Evolutionary conservation across 768 basidiomycete genomes (phyloP), one percentile per base, ranked within the genome.

Genomic region (Chalciporus pseudorubinellus): DNA sequence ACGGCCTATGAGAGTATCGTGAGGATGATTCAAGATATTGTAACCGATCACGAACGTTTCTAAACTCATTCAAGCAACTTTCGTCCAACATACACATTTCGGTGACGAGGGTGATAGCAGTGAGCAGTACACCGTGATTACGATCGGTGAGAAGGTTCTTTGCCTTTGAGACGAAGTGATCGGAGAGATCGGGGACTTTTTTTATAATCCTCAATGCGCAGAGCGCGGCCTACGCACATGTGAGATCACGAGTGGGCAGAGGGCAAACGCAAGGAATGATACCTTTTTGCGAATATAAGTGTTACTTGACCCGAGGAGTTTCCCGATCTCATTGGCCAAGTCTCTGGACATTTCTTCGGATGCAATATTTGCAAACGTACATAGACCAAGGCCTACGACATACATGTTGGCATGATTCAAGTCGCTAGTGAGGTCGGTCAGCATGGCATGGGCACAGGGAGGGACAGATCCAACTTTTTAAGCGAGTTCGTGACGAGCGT

Each of bases 401-500:
- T 98, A 98, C 92, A 97, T 97, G 71, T 98, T 98, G 2, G 95
- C 87, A 69, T 98, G 95, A 70, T 98, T 98, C 92, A 99, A 92
- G 72, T 99, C 97, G 73, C 95, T 99, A 61, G 22, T 26, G 29
- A 10, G 33, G 16, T 24, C 12, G 29, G 29, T 31, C 29, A 31
- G 29, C 29, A 13, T 3, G 8, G 12, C 29, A 31, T 13, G 12
- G 39, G 38, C 31, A 20, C 38, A 49, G 28, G 16, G 7, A 39
- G 38, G 38, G 31, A 38, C 18, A 20, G 39, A 44, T 26, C 41
- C 26, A 73, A 98, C 97, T 98, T 98, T 74, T 99, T 99, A 61
- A 99, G 73, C 26, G 94, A 97, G 68, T 99, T 99, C 14, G 97
- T 99, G 41, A 99, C 95, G 41, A 99, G 77, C 1, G 93, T 99